Conservation (phyloP, 257 asterid species). For the Thymus mandschuricus region DNA sequence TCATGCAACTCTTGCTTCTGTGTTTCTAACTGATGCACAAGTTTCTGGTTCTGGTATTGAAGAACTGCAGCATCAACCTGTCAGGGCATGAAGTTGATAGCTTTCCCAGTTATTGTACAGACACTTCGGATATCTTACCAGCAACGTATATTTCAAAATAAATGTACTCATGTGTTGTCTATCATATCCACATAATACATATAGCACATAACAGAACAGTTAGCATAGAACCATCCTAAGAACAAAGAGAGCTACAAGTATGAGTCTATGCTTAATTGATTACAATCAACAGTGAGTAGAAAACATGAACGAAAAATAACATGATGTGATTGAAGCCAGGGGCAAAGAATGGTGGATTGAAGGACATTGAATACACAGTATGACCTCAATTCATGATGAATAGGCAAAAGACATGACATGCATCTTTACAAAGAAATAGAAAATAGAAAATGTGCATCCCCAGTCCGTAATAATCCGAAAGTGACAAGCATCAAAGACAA, state of each 20-base stretch:
- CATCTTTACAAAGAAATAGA: not conserved
- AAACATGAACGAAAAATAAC: conserved; percentile 10
- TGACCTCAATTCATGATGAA: not conserved
- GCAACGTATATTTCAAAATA: not conserved
- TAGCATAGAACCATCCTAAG: not conserved
- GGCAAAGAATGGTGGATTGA: not conserved
- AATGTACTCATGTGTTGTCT: not conserved
- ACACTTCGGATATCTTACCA: conserved; percentile 5
- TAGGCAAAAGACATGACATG: not conserved
- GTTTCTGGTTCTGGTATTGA: conserved; percentile 94
- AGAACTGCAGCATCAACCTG: conserved; percentile 97
- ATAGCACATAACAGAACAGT: not conserved
- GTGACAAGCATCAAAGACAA: not conserved
- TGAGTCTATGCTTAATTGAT: not conserved
- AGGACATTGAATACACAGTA: not conserved
- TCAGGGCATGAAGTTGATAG: conserved; percentile 27
- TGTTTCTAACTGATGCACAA: conserved; percentile 84
- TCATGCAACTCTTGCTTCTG: conserved; percentile 80
- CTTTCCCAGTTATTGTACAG: conserved; percentile 16
- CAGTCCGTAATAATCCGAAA: conserved; percentile 1
- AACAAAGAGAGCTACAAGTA: conserved; percentile 1
- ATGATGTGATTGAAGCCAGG: conserved; percentile 9
- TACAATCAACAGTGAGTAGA: not conserved
- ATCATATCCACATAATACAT: not conserved
- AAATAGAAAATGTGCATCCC: not conserved